phyloP scores from a whole-genome alignment of 371 early-diverging fungal genomes.

The Catenaria anguillulae region DNA sequence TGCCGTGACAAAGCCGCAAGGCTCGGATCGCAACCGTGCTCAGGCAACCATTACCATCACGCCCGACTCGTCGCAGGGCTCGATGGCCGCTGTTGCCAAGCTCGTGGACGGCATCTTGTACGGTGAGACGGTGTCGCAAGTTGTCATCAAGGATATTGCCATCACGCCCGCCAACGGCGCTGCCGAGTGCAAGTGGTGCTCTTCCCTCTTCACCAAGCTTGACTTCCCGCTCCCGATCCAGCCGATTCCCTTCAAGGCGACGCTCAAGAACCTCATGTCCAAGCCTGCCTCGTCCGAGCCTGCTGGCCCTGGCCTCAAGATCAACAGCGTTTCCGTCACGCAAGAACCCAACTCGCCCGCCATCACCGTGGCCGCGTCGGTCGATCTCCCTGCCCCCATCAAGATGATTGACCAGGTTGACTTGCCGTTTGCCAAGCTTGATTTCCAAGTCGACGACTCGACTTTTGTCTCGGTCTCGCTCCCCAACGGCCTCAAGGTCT shows the following conservation, averaged over 20 bases:
- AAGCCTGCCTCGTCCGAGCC: background rate
- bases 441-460: background rate
- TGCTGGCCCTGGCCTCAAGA: background rate
- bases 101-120: background rate
- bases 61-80: background rate
- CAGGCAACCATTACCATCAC: background rate
- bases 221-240: constrained; percentile 5
- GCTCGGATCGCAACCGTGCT: background rate
- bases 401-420: background rate
- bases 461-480: background rate
- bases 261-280: background rate
- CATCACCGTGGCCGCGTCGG: background rate
- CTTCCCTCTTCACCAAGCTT: background rate
- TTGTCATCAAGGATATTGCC: background rate
- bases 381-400: background rate
- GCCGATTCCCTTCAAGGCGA: background rate
- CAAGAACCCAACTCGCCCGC: background rate
- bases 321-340: background rate
- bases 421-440: background rate
- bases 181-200: constrained; percentile 2
- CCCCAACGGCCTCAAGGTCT: background rate
- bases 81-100: background rate
- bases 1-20: background rate
- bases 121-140: background rate
- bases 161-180: background rate